Base-by-base conservation (phyloP, 768 basidiomycete genomes). In the Sutorius australiensis region DNA sequence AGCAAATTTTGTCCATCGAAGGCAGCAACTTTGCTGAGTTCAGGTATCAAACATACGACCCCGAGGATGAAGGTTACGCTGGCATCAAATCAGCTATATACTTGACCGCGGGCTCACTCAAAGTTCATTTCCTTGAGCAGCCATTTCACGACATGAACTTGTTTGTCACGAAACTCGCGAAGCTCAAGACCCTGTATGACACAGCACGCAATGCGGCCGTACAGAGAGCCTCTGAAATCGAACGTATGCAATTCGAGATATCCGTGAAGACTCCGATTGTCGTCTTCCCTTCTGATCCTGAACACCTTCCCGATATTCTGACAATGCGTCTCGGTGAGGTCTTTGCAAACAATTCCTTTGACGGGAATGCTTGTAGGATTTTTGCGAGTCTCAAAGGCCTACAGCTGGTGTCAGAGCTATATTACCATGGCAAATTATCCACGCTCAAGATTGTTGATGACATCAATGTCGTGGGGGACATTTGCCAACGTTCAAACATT, bases 11-110 rank as follows among this genome's bases (percentile, higher is more conserved):
- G 51, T 90, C 92, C 31, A 98, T 98, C 51, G 92, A 98, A 62
- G 97, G 95, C 44, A 82, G 90, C 62, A 87, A 98, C 63, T 84
- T 99, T 37, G 95, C 93, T 16, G 89, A 95, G 68, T 92, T 99
- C 75, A 81, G 79, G 50, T 99, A 98, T 70, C 87, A 95, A 67
- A 98, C 92, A 0, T 93, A 82, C 70, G 89, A 95, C 67, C 81
- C 90, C 2, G 68, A 74, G 30, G 87, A 81, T 49, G 80, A 86
- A 39, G 73, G 76, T 4, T 87, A 89, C 68, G 74, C 79, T 13
- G 92, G 92, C 30, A 79, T 94, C 69, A 92, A 92, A 65, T 93
- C 95, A 5, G 81, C 84, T 2, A 75, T 98, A 46, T 78, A 79
- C 52, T 79, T 99, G 38, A 80, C 84, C 32, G 85, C 92, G n/a